These are phyloP conservation scores for Mortierella sp. DNA, from an alignment of 371 early-diverging fungal species.

Conservation along the genomic window DNA sequence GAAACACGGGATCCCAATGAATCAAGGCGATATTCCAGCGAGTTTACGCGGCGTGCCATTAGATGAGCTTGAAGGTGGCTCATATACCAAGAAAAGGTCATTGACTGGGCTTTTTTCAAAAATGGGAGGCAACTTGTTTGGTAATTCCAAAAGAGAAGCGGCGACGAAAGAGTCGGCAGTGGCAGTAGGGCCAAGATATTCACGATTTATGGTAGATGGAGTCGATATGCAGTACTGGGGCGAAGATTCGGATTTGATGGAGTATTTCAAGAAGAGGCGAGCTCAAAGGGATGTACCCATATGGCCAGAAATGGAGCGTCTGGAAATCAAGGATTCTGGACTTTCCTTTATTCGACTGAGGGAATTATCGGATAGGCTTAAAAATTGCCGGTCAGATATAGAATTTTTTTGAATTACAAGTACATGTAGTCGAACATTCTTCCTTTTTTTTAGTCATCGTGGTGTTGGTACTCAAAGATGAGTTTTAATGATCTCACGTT, in stretches of 20 bases:
- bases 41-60: not conserved
- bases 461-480: no score
- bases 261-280: not conserved
- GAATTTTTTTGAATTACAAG: not conserved
- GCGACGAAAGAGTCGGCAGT: not conserved
- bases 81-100: not conserved
- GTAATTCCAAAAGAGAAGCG: no score
- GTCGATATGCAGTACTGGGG: constrained; percentile 1
- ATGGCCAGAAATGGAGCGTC: not conserved
- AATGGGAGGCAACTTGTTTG: not conserved
- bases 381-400: not conserved
- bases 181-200: not conserved
- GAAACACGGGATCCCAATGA: not conserved
- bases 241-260: not conserved
- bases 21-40: not conserved
- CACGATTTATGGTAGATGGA: not conserved
- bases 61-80: not conserved
- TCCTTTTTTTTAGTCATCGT: no score
- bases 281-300: not conserved
- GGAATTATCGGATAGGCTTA: no score
- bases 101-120: not conserved
- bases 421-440: no score
- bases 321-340: not conserved
- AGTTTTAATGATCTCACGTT: no score
- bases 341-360: no score